These are phyloP conservation scores for Cladosporium phlei DNA, from an alignment of 2,329 filamentous ascomycete genomes.

Conservation along the genomic window DNA sequence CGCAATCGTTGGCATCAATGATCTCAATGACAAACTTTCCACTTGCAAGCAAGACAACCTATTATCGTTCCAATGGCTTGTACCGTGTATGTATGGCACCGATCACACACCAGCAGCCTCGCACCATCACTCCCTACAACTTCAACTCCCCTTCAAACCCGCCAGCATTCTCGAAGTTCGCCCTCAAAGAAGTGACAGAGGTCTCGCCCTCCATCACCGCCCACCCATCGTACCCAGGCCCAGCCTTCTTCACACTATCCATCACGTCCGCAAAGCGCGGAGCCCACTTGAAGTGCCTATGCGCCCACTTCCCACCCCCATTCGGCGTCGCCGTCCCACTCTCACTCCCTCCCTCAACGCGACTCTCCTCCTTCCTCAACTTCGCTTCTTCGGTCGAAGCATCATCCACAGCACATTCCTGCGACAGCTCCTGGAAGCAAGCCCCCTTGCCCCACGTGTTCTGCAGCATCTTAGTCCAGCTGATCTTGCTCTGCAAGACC, in stretches of 20 bases:
- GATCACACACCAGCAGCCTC: too few relatives aligned
- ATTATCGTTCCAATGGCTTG: too few relatives aligned
- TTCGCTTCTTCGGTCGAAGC: constrained; percentile 62
- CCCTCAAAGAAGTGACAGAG: constrained; percentile 83
- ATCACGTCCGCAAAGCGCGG: constrained; percentile 84
- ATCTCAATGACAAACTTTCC: too few relatives aligned
- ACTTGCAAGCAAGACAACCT: too few relatives aligned
- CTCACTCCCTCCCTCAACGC: constrained; percentile 34
- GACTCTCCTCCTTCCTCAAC: constrained; percentile 61
- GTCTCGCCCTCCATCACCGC: constrained; percentile 81
- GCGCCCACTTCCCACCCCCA: constrained; percentile 55
- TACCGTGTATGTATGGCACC: too few relatives aligned
- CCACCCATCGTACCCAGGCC: constrained; percentile 88
- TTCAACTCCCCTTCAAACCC: constrained; percentile 68
- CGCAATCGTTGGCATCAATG: too few relatives aligned
- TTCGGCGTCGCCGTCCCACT: constrained; percentile 27
- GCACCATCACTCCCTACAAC: constrained; percentile 56
- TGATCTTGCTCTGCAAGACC: constrained; percentile 62
- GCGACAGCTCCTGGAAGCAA: constrained; percentile 78
- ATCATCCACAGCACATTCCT: constrained; percentile 53
- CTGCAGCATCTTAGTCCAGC: constrained; percentile 84
- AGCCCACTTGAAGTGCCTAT: constrained; percentile 93
- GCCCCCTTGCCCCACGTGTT: constrained; percentile 84
- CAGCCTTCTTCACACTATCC: constrained; percentile 73
- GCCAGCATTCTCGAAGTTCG: constrained; percentile 81